Base-by-base conservation (phyloP, 352 stramenopile species). In the Phytopythium helicoides region DNA sequence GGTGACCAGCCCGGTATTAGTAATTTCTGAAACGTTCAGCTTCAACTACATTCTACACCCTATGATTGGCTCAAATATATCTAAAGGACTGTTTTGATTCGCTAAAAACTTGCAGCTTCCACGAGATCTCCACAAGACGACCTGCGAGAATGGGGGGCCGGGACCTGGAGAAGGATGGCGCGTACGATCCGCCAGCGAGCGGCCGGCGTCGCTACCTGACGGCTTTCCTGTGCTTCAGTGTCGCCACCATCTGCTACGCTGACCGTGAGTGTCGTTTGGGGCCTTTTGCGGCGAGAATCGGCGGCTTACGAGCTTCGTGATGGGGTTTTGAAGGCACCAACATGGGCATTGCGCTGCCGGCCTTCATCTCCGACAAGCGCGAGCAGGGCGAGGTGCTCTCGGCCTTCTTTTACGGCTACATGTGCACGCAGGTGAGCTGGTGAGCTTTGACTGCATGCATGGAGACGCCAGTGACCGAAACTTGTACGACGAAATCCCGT, bases 331-430 rank as follows among this genome's bases (percentile, higher is more conserved):
- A 52, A 90, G 80, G 80, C 58, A 93, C 85, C 53, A 95, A 95
- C 58, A 95, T 95, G 59, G 82, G 85, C 47, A 91, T 95, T 40
- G 82, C 83, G 34, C 71, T 94, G 42, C 77, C 83, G 21, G 68
- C 80, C 12, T 91, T 95, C 50, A 68, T 92, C 16, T 64, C 70
- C 42, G 68, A 79, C 64, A 92, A 92, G 54, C 73, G 72, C 18
- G 73, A 89, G 46, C 86, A 95, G 54, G 83, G 86, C 0, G 77
- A 90, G 55, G 70, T 95, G 38, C 68, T 95, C 33, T 87, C 83
- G 14, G 76, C 83, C 21, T 95, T 95, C 62, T 95, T 92, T 65
- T 95, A 92, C 40, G 86, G 86, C 39, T 95, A 95, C 63, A 81
- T 95, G 70, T 71, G 76, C 57, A 95, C 86, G 9, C 86, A 95